Percentiles rank a stretch among this genome's conserved stretches.
These are phyloP conservation scores for Thuidium tamariscinum DNA, from an alignment of 225 moss, liverwort and hornwort genomes.

Conservation along the genomic window DNA sequence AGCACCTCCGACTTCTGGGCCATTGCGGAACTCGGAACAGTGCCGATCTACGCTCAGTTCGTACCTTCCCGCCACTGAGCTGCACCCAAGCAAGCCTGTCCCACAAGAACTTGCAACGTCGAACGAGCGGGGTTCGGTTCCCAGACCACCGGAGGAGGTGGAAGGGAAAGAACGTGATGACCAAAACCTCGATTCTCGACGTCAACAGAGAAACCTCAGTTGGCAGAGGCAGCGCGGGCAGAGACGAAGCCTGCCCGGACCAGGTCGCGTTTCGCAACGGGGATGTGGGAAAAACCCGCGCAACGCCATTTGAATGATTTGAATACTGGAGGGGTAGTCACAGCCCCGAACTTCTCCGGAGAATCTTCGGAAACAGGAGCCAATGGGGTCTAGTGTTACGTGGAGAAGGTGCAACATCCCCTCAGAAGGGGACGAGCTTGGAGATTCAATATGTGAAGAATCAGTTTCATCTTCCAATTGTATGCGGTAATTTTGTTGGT, in stretches of 20 bases:
- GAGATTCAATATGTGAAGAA: no score
- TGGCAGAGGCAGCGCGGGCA: not conserved
- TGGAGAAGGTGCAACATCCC: no score
- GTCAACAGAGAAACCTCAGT: not conserved
- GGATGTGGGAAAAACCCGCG: not conserved
- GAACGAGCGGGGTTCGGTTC: not conserved
- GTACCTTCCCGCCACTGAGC: not conserved
- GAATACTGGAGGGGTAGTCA: no score
- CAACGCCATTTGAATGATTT: not conserved
- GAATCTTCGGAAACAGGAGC: no score
- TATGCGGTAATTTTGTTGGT: no score
- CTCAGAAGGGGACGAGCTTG: no score
- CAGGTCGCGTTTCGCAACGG: not conserved
- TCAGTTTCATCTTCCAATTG: no score
- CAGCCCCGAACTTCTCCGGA: no score
- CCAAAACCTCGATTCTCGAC: not conserved
- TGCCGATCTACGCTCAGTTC: not conserved
- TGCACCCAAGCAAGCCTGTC: not conserved
- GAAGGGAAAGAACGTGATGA: not conserved
- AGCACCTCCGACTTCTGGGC: not conserved
- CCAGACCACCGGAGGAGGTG: conserved; percentile 9
- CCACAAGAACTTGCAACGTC: not conserved
- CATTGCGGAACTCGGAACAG: not conserved
- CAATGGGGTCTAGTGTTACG: no score
- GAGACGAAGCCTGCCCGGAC: not conserved